Evolutionary conservation across 768 basidiomycete genomes (phyloP).

Genomic region (Rhizopogon salebrosus): DNA sequence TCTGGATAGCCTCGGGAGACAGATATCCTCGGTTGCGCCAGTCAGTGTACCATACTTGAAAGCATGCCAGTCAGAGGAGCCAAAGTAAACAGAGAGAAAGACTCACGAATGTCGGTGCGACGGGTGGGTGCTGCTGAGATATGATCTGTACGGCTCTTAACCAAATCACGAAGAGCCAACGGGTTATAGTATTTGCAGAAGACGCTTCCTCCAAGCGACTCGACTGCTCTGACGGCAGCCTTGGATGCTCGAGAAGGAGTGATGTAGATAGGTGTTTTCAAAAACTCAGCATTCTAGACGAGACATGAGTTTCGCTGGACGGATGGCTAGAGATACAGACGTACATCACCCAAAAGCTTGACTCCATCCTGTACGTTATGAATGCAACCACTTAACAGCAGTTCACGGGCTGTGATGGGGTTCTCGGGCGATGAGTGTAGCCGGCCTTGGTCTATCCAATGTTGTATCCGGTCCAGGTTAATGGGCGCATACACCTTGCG

Average conservation of each 20-base stretch:
- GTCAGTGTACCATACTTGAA: conserved; percentile 72
- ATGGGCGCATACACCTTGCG: conserved; percentile 75
- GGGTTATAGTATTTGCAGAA: conserved; percentile 90
- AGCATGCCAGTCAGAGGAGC: background rate
- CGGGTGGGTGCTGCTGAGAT: conserved; percentile 78
- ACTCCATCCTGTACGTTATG: conserved; percentile 88
- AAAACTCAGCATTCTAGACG: conserved; percentile 55
- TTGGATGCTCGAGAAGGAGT: conserved; percentile 82
- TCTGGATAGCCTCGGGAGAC: conserved; percentile 50
- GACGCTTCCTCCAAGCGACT: conserved; percentile 75
- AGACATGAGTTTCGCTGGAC: conserved; percentile 1
- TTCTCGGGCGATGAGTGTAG: conserved; percentile 70
- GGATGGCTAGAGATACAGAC: conserved; percentile 18
- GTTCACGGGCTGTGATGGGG: conserved; percentile 83
- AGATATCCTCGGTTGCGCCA: conserved; percentile 74
- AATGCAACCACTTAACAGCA: conserved; percentile 82
- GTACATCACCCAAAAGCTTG: conserved; percentile 82
- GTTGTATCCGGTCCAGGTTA: conserved; percentile 82
- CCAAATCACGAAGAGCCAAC: conserved; percentile 73
- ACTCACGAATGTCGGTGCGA: conserved; percentile 78
- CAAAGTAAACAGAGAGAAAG: background rate
- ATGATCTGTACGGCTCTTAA: conserved; percentile 68
- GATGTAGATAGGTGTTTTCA: conserved; percentile 73
- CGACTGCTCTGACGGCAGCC: conserved; percentile 80
- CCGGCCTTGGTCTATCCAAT: conserved; percentile 86